Evolutionary conservation across 2,329 filamentous ascomycete species (phyloP).

Genomic region (Cladosporium sp.): DNA sequence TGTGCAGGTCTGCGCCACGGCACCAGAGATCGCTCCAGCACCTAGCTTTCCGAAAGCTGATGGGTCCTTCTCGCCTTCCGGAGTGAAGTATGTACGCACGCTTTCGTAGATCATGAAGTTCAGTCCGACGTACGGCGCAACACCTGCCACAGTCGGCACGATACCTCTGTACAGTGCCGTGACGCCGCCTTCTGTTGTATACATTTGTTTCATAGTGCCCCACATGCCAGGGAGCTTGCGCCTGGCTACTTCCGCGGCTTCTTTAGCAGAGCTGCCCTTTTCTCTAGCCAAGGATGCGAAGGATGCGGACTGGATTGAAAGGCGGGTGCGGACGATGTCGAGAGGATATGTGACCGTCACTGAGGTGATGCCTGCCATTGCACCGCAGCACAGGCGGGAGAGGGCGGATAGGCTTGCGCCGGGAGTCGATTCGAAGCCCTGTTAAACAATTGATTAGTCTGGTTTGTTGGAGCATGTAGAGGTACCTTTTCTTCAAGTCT

Average conservation of each 20-base stretch:
- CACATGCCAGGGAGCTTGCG: conserved; percentile 86
- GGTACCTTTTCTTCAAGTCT: background rate
- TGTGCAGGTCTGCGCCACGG: conserved; percentile 94
- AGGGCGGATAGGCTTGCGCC: conserved; percentile 72
- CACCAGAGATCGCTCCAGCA: conserved; percentile 91
- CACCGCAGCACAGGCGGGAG: conserved; percentile 82
- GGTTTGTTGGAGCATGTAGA: background rate
- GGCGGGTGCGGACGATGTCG: conserved; percentile 91
- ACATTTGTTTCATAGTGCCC: conserved; percentile 78
- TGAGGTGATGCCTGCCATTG: conserved; percentile 89
- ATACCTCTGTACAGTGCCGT: conserved; percentile 90
- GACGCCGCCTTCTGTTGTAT: conserved; percentile 84
- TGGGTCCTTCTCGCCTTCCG: conserved; percentile 83
- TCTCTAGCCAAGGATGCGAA: conserved; percentile 72
- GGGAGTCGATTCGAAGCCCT: conserved; percentile 72
- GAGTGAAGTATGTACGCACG: conserved; percentile 78
- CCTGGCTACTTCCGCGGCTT: conserved; percentile 45
- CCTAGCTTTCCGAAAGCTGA: conserved; percentile 75
- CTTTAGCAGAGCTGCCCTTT: background rate
- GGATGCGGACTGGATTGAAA: conserved; percentile 97
- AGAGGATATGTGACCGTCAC: conserved; percentile 94
- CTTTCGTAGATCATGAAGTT: conserved; percentile 99
- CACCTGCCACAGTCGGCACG: conserved; percentile 87
- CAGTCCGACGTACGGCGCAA: conserved; percentile 93
- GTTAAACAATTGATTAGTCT: conserved; percentile 38